Conservation (phyloP, 768 basidiomycete genomes). For the Leccinum subgranulosum region DNA sequence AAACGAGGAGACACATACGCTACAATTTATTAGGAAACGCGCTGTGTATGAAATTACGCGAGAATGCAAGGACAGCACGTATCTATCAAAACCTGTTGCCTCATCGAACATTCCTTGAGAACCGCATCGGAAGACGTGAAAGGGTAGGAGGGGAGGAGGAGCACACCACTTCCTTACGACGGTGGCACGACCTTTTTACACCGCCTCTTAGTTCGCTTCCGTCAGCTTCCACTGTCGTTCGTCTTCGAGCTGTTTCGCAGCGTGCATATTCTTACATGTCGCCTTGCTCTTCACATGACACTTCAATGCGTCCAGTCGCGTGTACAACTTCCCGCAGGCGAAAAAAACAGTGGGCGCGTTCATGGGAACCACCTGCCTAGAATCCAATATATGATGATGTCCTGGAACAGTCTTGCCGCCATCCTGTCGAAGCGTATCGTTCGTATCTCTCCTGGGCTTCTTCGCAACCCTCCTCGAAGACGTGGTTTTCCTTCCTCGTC, state of each 20-base stretch:
- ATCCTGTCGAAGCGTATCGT: conserved; percentile 9
- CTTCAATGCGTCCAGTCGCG: conserved; percentile 32
- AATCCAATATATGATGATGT: background rate
- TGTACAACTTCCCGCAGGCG: conserved; percentile 28
- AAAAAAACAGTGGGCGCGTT: conserved; percentile 13
- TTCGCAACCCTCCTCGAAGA: conserved; percentile 6
- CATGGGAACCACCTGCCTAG: background rate
- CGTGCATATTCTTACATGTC: conserved; percentile 25
- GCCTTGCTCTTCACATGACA: conserved; percentile 29
- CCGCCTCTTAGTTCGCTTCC: conserved; percentile 18
- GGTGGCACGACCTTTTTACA: conserved; percentile 11
- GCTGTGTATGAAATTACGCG: too few relatives aligned
- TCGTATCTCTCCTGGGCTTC: conserved; percentile 6
- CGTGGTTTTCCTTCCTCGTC: conserved; percentile 2
- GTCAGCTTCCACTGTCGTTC: background rate
- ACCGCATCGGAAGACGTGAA: too few relatives aligned
- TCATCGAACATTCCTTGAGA: too few relatives aligned
- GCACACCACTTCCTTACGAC: conserved; percentile 21
- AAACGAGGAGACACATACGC: too few relatives aligned
- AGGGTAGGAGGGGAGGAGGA: background rate
- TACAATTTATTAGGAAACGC: too few relatives aligned
- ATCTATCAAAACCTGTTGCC: too few relatives aligned
- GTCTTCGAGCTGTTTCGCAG: conserved; percentile 7
- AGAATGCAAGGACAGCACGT: too few relatives aligned
- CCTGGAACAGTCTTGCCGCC: background rate